Base-by-base conservation (phyloP, 2,329 filamentous ascomycete genomes). In the Fusarium newnesense region DNA sequence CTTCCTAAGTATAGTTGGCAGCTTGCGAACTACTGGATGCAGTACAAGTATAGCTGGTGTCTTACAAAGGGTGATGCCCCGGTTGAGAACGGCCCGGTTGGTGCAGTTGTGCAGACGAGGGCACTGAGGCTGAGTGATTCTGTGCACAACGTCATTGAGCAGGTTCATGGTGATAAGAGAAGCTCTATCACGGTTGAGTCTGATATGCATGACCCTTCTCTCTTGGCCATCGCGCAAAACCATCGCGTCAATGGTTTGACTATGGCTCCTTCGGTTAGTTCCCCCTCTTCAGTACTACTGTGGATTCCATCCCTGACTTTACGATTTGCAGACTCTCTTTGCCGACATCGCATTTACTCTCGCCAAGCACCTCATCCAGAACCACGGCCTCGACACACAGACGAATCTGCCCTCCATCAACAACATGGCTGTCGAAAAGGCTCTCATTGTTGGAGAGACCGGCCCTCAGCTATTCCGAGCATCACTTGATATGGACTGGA, bases 1-100 rank as follows among this genome's bases (percentile, higher is more conserved):
- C 83, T 95, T 2, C 93, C 93, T 0, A 87, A 88, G 3, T 95
- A 95, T 79, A 86, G 87, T 0, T 95, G 92, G 82, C 91, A 95
- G 76, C 85, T 90, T 75, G 93, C 94, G 85, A 92, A 89, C 72
- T 94, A 94, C 79, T 91, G 89, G 88, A 84, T 90, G 46, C 85
- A 87, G 75, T 90, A 90, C 77, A 81, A 87, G 70, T 91, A 93
- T 69, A 91, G 94, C 80, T 95, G 92, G 90, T 89, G 87, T 28
- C 84, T 94, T 42, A 90, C 87, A 69, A 95, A 95, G 85, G 47
- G 89, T 88, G 64, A 61, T 1, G 40, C 2, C 4, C 43, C 56
- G 1, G 26, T 28, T 6, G 56, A 59, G 3, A 16, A 4, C 8
- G 2, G 10, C 2, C 9, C 16, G 1, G 26, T 13, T 13, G 40